Conservation (phyloP, 495 filamentous ascomycete genomes). For the Trichoderma asperelloides region DNA sequence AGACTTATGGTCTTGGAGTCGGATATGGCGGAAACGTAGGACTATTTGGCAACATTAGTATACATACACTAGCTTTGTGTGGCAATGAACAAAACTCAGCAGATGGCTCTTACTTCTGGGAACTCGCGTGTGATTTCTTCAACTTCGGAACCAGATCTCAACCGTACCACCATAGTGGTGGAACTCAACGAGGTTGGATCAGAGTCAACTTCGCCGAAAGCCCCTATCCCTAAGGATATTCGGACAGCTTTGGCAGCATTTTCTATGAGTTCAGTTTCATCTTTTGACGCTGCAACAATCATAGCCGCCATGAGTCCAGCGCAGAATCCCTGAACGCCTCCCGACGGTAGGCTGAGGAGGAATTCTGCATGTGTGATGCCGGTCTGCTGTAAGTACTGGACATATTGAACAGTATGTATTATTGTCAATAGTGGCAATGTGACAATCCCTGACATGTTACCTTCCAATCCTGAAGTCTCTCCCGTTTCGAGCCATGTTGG, state of each 20-base stretch:
- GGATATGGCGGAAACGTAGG: neutral
- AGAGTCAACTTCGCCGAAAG: neutral
- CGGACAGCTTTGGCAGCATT: neutral
- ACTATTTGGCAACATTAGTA: neutral
- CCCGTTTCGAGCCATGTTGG: neutral
- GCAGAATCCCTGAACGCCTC: constrained; percentile 3
- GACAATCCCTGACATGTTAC: constrained; percentile 1
- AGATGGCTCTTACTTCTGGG: neutral
- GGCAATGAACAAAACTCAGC: too few relatives aligned
- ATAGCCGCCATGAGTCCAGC: neutral
- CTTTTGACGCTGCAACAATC: neutral
- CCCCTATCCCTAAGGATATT: neutral
- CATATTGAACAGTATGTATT: neutral
- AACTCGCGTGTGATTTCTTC: neutral
- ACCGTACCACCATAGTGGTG: neutral
- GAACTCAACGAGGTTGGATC: neutral
- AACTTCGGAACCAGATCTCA: neutral
- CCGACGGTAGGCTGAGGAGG: neutral
- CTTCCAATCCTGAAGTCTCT: neutral
- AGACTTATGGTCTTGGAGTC: constrained; percentile 2
- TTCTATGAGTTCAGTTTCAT: neutral
- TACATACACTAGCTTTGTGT: neutral
- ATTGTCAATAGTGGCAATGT: neutral
- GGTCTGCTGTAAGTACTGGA: neutral
- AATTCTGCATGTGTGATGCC: neutral